A percentile compares a stretch with the other conserved stretches of the same genome.
Evolutionary conservation across 108 stramenopile genomes (phyloP).

Genomic region (Cyclostephanos tholiformis): DNA sequence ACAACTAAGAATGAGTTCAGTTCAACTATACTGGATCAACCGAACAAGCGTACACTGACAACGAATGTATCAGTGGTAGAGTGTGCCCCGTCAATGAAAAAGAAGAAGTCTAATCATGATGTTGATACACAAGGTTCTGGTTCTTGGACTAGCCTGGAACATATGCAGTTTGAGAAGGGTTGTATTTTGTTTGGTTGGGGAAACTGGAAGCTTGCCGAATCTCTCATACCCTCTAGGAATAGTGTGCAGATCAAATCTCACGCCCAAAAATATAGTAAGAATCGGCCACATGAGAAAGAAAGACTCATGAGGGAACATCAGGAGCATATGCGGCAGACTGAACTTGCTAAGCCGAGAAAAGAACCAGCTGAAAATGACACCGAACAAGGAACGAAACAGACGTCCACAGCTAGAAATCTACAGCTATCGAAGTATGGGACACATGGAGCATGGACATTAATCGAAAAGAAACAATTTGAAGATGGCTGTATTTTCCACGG

Average conservation of each 20-base stretch:
- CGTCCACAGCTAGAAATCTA: not conserved
- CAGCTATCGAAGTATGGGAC: not conserved
- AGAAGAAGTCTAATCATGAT: not conserved
- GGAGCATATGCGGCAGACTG: not conserved
- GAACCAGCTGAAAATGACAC: not conserved
- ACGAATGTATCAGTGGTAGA: not conserved
- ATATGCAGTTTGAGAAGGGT: slow-evolving; percentile 19
- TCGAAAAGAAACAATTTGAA: slow-evolving; percentile 11
- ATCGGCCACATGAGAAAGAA: slow-evolving; percentile 11
- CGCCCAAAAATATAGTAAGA: slow-evolving; percentile 16
- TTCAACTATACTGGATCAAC: not conserved
- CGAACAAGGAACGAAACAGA: not conserved
- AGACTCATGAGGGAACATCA: slow-evolving; percentile 5
- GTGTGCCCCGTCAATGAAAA: not conserved
- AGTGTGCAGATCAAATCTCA: slow-evolving; percentile 16
- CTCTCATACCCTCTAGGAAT: slow-evolving; percentile 20
- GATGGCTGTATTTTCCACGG: slow-evolving; percentile 9
- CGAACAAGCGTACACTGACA: not conserved
- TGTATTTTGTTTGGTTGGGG: slow-evolving; percentile 11
- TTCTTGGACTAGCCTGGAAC: slow-evolving; percentile 28
- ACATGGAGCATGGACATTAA: not conserved
- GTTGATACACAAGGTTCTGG: not conserved
- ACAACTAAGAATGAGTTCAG: not conserved
- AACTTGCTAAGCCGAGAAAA: not conserved
- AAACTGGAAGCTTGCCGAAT: slow-evolving; percentile 15